Conservation (phyloP, 108 stramenopile genomes). For the Cyclotella baltica region DNA sequence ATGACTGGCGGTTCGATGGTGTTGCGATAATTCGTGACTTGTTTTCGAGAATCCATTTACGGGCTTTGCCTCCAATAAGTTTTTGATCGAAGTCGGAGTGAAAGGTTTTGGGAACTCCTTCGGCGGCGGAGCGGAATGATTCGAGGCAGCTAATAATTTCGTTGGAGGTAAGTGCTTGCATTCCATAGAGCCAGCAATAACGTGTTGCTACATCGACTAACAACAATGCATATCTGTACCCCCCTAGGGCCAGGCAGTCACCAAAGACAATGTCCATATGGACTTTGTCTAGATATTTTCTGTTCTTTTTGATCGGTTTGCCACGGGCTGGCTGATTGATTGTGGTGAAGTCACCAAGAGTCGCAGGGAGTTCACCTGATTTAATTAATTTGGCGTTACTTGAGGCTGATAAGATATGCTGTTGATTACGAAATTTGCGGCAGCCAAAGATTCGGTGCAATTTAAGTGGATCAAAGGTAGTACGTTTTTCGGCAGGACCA, state of each 20-base stretch:
- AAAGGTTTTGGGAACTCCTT: conserved; percentile 2
- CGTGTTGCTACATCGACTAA: conserved; percentile 25
- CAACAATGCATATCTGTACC: conserved; percentile 23
- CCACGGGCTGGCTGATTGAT: conserved; percentile 11
- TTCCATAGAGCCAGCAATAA: conserved; percentile 26
- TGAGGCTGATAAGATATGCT: conserved; percentile 9
- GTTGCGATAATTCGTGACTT: conserved; percentile 11
- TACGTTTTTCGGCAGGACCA: conserved; percentile 10
- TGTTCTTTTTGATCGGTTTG: background rate
- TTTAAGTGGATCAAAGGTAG: conserved; percentile 6
- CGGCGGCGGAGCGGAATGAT: conserved; percentile 10
- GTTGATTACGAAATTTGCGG: conserved; percentile 19
- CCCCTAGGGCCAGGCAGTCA: conserved; percentile 21
- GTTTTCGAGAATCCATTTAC: background rate
- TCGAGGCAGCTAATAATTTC: conserved; percentile 12
- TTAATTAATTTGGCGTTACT: conserved; percentile 7
- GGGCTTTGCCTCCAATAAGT: conserved; percentile 17
- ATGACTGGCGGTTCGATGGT: conserved; percentile 18
- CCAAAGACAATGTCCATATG: conserved; percentile 16
- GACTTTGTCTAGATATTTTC: conserved; percentile 17
- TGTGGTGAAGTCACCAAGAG: conserved; percentile 18
- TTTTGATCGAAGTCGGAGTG: conserved; percentile 35
- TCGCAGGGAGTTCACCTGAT: background rate
- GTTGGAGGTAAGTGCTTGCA: conserved; percentile 16
- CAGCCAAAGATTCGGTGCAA: conserved; percentile 27